Evolutionary conservation across 768 basidiomycete species (phyloP).

Genomic region (Mycena leptocephala): DNA sequence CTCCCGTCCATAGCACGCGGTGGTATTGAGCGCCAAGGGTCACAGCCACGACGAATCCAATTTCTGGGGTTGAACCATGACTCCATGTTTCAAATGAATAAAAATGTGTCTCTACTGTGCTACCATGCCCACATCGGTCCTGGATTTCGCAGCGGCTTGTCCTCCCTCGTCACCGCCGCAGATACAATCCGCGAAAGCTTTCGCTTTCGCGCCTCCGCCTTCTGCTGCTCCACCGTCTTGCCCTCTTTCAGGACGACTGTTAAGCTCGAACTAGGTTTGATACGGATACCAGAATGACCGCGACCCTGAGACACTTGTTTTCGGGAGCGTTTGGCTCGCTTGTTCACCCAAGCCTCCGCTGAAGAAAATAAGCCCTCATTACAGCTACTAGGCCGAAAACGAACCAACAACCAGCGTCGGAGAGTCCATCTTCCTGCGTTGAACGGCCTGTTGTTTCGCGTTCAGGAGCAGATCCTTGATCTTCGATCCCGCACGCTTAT

Average conservation of each 20-base stretch:
- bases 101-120: slow-evolving; percentile 25
- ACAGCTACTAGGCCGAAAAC: slow-evolving; percentile 50
- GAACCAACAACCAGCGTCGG: slow-evolving; percentile 86
- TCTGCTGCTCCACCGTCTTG: slow-evolving; percentile 80
- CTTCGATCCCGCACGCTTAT: slow-evolving; percentile 90
- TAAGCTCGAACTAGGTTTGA: slow-evolving; percentile 83
- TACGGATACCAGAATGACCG: slow-evolving; percentile 83
- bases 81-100: too few relatives aligned
- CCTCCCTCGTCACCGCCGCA: slow-evolving; percentile 85
- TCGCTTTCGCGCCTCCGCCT: slow-evolving; percentile 73
- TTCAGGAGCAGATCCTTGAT: slow-evolving; percentile 92
- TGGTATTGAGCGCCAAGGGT: too few relatives aligned
- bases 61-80: too few relatives aligned
- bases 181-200: slow-evolving; percentile 86
- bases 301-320: slow-evolving; percentile 89
- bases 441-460: slow-evolving; percentile 88
- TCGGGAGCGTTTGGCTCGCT: slow-evolving; percentile 76
- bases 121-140: slow-evolving; percentile 87
- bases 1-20: neutral
- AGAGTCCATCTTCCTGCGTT: slow-evolving; percentile 82
- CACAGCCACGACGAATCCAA: too few relatives aligned
- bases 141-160: slow-evolving; percentile 84
- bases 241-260: slow-evolving; percentile 88
- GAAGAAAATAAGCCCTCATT: slow-evolving; percentile 12
- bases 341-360: slow-evolving; percentile 97